These are phyloP conservation scores for Fimicolochytrium jonesii DNA, from an alignment of 192 early-diverging fungal genomes.

Conservation along the genomic window DNA sequence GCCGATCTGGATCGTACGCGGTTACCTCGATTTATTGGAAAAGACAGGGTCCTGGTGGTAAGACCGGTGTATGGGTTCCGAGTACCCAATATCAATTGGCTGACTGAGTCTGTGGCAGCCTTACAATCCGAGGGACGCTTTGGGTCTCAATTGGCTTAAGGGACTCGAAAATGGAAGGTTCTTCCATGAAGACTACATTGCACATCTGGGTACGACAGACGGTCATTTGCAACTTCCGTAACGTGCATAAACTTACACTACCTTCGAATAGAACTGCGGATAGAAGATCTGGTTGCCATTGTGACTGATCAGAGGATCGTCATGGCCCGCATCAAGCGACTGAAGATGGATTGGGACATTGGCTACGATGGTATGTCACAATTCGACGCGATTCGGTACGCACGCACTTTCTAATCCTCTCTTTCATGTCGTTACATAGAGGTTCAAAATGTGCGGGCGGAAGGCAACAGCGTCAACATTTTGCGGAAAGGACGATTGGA, in stretches of 20 bases:
- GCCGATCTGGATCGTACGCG: slow-evolving; percentile 80
- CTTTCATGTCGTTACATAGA: too few species aligned
- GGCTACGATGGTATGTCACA: slow-evolving; percentile 49
- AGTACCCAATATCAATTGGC: background rate
- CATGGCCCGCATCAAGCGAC: slow-evolving; percentile 63
- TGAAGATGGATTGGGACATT: slow-evolving; percentile 82
- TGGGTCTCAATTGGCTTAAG: slow-evolving; percentile 84
- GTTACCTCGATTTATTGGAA: slow-evolving; percentile 77
- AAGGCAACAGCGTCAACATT: slow-evolving; percentile 34
- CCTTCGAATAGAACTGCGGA: slow-evolving; percentile 54
- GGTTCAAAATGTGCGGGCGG: slow-evolving; percentile 33
- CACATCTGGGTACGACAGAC: slow-evolving; percentile 57
- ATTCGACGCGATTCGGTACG: background rate
- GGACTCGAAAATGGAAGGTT: slow-evolving; percentile 72
- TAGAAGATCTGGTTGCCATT: slow-evolving; percentile 81
- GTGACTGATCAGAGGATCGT: slow-evolving; percentile 76
- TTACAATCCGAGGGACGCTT: slow-evolving; percentile 70
- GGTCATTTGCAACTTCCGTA: too few species aligned
- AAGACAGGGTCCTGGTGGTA: slow-evolving; percentile 78
- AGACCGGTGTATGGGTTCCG: too few species aligned
- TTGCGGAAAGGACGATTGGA: slow-evolving; percentile 29
- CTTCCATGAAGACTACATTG: slow-evolving; percentile 79
- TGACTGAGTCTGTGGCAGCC: slow-evolving; percentile 39
- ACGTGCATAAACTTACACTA: too few species aligned
- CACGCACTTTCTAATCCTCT: background rate